Percentiles rank a stretch among this genome's conserved stretches.
These are phyloP conservation scores for Xylaria nigripes DNA, from an alignment of 495 filamentous ascomycete species.

Conservation along the genomic window DNA sequence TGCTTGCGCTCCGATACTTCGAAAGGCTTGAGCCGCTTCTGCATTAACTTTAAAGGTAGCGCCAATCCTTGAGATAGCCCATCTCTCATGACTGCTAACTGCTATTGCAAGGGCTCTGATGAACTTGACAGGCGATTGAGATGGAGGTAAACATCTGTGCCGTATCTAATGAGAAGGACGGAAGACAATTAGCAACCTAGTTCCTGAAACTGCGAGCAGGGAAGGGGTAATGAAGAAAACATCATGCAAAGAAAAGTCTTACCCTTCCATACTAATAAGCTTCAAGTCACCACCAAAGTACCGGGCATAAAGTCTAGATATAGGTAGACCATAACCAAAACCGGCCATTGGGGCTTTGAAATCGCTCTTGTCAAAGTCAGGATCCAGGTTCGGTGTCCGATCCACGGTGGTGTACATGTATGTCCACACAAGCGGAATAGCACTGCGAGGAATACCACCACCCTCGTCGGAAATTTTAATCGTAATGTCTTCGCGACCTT, in stretches of 20 bases:
- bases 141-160: slow-evolving; percentile 96
- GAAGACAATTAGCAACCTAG: slow-evolving; percentile 4
- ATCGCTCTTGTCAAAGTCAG: slow-evolving; percentile 97
- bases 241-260: slow-evolving; percentile 30
- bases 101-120: slow-evolving; percentile 95
- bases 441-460: slow-evolving; percentile 82
- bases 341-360: slow-evolving; percentile 99
- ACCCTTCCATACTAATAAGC: slow-evolving; percentile 99
- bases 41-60: slow-evolving; percentile 52
- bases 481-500: slow-evolving; percentile 96
- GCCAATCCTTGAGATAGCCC: slow-evolving; percentile 79
- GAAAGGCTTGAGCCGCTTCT: slow-evolving; percentile 47
- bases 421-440: slow-evolving; percentile 95
- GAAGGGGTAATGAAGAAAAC: neutral
- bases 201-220: neutral
- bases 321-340: slow-evolving; percentile 92
- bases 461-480: slow-evolving; percentile 97
- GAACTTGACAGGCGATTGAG: slow-evolving; percentile 91
- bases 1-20: slow-evolving; percentile 80
- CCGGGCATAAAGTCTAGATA: slow-evolving; percentile 85
- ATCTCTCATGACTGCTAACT: slow-evolving; percentile 93
- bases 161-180: slow-evolving; percentile 55
- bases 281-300: slow-evolving; percentile 98
- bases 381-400: slow-evolving; percentile 86
- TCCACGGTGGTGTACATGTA: slow-evolving; percentile 99